Evolutionary conservation across 2,329 filamentous ascomycete genomes (phyloP).

Genomic region (Endocalyx cinctus): DNA sequence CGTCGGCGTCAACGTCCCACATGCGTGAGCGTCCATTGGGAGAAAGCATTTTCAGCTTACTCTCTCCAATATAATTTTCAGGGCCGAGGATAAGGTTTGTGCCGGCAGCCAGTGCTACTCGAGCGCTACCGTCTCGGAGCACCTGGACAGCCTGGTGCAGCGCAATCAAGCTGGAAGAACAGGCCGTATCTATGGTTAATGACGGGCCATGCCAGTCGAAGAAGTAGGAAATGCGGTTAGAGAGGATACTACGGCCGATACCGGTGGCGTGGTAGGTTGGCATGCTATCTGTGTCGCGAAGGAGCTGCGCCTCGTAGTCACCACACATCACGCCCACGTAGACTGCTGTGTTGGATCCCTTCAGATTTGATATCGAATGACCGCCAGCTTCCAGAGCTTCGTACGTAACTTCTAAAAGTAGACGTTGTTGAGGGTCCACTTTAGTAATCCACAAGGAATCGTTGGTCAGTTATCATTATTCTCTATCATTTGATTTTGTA

Average conservation of each 20-base stretch:
- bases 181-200: constrained; percentile 9
- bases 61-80: neutral
- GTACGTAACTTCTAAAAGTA: constrained; percentile 9
- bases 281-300: constrained; percentile 3
- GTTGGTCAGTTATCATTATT: too few relatives aligned
- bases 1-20: constrained; percentile 4
- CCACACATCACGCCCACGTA: constrained; percentile 10
- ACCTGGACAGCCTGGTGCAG: constrained; percentile 8
- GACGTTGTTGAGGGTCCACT: constrained; percentile 11
- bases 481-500: too few relatives aligned
- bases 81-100: constrained; percentile 7
- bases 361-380: constrained; percentile 2
- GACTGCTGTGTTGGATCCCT: constrained; percentile 5
- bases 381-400: constrained; percentile 5
- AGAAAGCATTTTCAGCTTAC: constrained; percentile 4
- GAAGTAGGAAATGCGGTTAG: constrained; percentile 7
- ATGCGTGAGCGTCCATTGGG: constrained; percentile 1
- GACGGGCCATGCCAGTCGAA: constrained; percentile 8
- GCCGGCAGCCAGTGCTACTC: constrained; percentile 4
- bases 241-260: constrained; percentile 4
- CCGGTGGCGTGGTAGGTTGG: constrained; percentile 7
- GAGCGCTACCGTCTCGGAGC: constrained; percentile 4
- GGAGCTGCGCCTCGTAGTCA: constrained; percentile 2
- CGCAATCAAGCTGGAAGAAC: constrained; percentile 5
- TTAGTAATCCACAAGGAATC: too few relatives aligned